A percentile compares a stretch with the other conserved stretches of the same genome.
phyloP scores from a whole-genome alignment of 129 eudicot genomes.

The Kitagawia praeruptora region DNA sequence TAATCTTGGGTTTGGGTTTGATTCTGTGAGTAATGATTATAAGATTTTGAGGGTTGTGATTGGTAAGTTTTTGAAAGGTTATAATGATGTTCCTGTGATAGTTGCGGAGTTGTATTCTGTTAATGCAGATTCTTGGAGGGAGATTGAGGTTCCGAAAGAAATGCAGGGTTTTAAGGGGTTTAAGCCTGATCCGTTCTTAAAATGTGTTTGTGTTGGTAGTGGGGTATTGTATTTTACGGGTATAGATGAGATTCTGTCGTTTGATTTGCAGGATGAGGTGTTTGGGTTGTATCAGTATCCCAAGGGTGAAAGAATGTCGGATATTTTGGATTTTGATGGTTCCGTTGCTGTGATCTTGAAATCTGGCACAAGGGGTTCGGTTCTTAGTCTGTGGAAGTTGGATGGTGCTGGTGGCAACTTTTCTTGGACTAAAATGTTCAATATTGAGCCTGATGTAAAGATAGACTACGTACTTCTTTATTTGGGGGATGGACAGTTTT shows the following conservation, averaged over 20 bases:
- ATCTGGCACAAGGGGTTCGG: background rate
- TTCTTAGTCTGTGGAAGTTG: background rate
- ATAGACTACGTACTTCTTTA: background rate
- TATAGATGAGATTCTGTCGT: background rate
- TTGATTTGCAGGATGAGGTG: background rate
- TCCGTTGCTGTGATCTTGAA: background rate
- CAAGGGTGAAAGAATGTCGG: background rate
- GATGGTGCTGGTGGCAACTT: background rate
- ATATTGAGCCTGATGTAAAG: background rate
- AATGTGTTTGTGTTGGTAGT: background rate
- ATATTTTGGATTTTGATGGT: background rate
- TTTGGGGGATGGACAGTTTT: background rate
- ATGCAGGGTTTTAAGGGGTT: too few species aligned
- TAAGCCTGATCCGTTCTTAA: background rate
- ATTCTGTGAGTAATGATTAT: background rate
- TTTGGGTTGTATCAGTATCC: background rate
- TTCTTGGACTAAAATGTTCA: background rate
- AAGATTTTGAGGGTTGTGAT: background rate
- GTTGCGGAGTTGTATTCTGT: background rate
- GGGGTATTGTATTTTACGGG: background rate
- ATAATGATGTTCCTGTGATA: too few species aligned
- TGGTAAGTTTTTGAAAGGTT: background rate
- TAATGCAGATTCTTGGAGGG: background rate
- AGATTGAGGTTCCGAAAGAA: background rate
- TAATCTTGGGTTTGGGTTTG: background rate